Percentiles rank a stretch among this genome's conserved stretches.
These are phyloP conservation scores for Peniophora sp. DNA, from an alignment of 1,284 basidiomycete genomes.

Conservation along the genomic window DNA sequence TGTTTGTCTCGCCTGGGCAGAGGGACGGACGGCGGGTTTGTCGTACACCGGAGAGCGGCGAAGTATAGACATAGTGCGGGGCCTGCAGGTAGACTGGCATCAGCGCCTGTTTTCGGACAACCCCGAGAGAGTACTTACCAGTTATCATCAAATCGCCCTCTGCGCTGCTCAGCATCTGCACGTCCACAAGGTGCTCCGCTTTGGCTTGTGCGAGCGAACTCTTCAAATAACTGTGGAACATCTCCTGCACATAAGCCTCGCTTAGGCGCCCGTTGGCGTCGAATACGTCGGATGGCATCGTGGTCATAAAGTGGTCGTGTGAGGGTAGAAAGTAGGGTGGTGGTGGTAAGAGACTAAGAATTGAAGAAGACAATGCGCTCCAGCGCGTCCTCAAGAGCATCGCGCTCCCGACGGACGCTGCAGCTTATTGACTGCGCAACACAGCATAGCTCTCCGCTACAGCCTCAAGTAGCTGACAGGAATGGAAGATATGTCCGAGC, in stretches of 20 bases:
- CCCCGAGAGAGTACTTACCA: slow-evolving; percentile 33
- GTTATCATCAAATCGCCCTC: slow-evolving; percentile 77
- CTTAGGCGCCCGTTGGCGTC: slow-evolving; percentile 15
- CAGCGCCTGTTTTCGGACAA: neutral
- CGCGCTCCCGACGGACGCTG: too few relatives aligned
- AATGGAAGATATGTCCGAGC: too few relatives aligned
- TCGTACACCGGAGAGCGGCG: slow-evolving; percentile 55
- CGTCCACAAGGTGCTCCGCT: slow-evolving; percentile 61
- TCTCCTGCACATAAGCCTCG: slow-evolving; percentile 61
- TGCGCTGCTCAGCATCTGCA: slow-evolving; percentile 63
- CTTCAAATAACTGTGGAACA: slow-evolving; percentile 74
- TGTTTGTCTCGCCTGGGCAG: slow-evolving; percentile 36
- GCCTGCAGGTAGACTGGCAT: slow-evolving; percentile 23
- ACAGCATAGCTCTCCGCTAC: too few relatives aligned
- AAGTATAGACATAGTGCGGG: slow-evolving; percentile 65
- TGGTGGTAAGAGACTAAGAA: too few relatives aligned
- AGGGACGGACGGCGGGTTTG: slow-evolving; percentile 53
- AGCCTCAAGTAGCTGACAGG: too few relatives aligned
- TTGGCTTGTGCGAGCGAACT: slow-evolving; percentile 71
- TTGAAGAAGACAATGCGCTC: too few relatives aligned
- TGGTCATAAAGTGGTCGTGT: neutral
- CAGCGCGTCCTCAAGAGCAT: too few relatives aligned
- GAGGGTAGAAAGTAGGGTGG: too few relatives aligned
- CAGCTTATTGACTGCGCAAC: too few relatives aligned
- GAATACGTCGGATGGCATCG: neutral